These are phyloP conservation scores for Globisporangium mamillatum DNA, from an alignment of 352 stramenopile species.

Conservation along the genomic window DNA sequence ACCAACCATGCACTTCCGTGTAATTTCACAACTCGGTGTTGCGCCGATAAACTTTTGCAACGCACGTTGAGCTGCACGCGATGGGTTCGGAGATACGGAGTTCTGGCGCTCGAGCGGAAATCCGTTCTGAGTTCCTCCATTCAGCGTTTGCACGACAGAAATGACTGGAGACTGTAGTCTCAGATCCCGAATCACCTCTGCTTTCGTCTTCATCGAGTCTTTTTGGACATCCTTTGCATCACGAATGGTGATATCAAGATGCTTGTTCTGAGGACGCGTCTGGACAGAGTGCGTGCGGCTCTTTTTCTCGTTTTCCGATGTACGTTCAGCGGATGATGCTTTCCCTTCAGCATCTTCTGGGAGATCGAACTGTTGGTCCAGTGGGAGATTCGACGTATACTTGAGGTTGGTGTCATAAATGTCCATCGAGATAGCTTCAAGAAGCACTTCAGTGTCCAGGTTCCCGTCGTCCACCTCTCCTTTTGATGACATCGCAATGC, in stretches of 20 bases:
- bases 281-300: conserved; percentile 1
- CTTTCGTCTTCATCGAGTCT: conserved; percentile 10
- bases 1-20: conserved; percentile 68
- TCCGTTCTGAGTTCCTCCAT: neutral
- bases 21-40: conserved; percentile 66
- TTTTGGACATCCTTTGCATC: conserved; percentile 3
- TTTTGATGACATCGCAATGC: conserved; percentile 78
- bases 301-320: conserved; percentile 3
- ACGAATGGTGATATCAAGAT: conserved; percentile 1
- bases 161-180: conserved; percentile 11
- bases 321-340: neutral
- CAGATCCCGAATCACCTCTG: conserved; percentile 18
- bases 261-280: conserved; percentile 1
- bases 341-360: conserved; percentile 29
- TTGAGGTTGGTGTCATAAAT: conserved; percentile 84
- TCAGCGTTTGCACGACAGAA: neutral
- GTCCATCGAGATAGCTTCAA: conserved; percentile 86
- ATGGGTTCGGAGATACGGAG: conserved; percentile 53
- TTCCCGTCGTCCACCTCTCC: conserved; percentile 53
- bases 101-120: conserved; percentile 24
- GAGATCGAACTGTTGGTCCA: conserved; percentile 63
- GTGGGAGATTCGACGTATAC: conserved; percentile 75
- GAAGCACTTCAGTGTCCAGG: conserved; percentile 70
- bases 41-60: conserved; percentile 73
- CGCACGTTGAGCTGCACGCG: conserved; percentile 50